Evolutionary conservation across 768 basidiomycete genomes (phyloP).

Genomic region (Collybiopsis confluens): DNA sequence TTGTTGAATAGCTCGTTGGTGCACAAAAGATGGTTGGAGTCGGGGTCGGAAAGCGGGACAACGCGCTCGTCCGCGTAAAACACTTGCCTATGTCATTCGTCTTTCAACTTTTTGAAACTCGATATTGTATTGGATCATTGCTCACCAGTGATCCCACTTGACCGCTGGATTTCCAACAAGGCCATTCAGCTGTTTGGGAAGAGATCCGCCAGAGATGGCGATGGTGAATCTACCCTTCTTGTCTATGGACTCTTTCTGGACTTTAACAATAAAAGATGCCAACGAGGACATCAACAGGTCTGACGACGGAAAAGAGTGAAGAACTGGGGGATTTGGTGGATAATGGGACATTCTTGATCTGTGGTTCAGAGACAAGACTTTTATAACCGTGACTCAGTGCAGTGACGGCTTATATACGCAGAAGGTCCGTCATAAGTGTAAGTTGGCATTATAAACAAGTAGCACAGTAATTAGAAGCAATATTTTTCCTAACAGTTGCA

Average conservation of each 20-base stretch:
- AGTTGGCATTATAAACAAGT: conserved; percentile 2
- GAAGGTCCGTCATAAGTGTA: background rate
- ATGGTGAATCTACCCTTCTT: conserved; percentile 89
- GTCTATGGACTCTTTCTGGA: conserved; percentile 84
- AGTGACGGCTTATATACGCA: background rate
- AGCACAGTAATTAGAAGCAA: background rate
- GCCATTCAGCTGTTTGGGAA: conserved; percentile 76
- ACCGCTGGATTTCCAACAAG: conserved; percentile 62
- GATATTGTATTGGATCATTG: conserved; percentile 8
- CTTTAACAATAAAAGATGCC: conserved; percentile 78
- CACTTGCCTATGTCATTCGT: conserved; percentile 95
- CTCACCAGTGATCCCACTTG: conserved; percentile 93
- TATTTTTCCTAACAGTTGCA: conserved; percentile 84
- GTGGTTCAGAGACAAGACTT: background rate
- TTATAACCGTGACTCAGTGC: background rate
- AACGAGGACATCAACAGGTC: conserved; percentile 60
- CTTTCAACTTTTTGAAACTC: too few species aligned
- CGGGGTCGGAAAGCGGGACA: conserved; percentile 88
- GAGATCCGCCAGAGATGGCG: conserved; percentile 90
- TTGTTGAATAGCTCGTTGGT: conserved; percentile 70
- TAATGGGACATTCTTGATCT: conserved; percentile 29
- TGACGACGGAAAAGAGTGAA: conserved; percentile 63
- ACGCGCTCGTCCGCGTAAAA: conserved; percentile 96
- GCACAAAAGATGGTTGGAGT: conserved; percentile 88
- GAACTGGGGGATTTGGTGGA: conserved; percentile 60